Evolutionary conservation across 1,284 basidiomycete genomes (phyloP), one percentile per base, ranked within the genome.

Genomic region (Puccinia coronata): DNA sequence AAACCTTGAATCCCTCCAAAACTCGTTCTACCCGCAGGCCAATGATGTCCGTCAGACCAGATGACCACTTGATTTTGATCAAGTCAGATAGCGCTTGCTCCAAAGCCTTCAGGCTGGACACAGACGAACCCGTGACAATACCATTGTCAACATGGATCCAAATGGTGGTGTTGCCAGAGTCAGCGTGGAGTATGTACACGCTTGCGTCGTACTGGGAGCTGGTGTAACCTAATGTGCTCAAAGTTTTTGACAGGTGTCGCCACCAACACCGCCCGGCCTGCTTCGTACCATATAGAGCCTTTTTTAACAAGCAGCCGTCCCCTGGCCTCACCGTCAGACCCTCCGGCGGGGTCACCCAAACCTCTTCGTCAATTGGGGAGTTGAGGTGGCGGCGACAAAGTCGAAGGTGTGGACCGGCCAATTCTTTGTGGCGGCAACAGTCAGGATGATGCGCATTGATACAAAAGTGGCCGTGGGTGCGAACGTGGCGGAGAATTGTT

Each of bases 121-220:
- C 34, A 1, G 34, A n/a, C 3, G 25, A 20, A 11, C 61, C 59
- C 2, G 75, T 77, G 41, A 77, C 34, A 11, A 63, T 28, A 49
- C 74, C 59, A 20, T 76, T 59, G 28, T 76, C 74, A 25, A 76
- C 74, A 49, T 76, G 74, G 31, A 76, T 63, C 59, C 75, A 77
- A n/a, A 77, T 51, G 5, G 43, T 5, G 25, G n/a, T 20, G 18
- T 20, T 9, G 31, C 47, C 47, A 31, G 8, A 11, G 4, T 14
- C 3, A 3, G 20, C 25, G 18, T 20, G 9, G 1, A 76, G 16
- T 2, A 76, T n/a, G 47, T 77, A 77, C 1, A 77, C 14, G 34
- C 75, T 77, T 2, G 2, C 16, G 43, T 77, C 61, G 23, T 61
- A 77, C 23, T 67, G 75, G 14, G 36, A 47, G n/a, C 20, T 5